Conservation (phyloP, 2,329 filamentous ascomycete species). For the Coniochaeta ligniaria region DNA sequence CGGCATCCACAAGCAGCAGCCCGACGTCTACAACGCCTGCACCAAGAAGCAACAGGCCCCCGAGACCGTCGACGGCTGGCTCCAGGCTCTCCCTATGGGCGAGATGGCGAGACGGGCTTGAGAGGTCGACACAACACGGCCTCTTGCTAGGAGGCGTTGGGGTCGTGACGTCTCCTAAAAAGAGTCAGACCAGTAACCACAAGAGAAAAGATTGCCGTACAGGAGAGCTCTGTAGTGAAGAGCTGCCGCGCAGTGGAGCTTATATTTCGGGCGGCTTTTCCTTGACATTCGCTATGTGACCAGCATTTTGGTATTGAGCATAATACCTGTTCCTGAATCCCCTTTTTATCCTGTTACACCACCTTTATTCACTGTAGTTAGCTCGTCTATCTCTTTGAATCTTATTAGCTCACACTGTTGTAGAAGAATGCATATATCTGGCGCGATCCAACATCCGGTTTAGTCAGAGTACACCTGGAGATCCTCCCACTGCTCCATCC, state of each 20-base stretch:
- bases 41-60: constrained; percentile 36
- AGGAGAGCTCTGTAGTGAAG: not conserved
- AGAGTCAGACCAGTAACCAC: not conserved
- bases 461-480: not conserved
- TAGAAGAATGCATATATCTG: not conserved
- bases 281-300: not conserved
- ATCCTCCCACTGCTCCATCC: not conserved
- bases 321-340: not conserved
- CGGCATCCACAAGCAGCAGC: constrained; percentile 35
- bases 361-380: constrained; percentile 2
- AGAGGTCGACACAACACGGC: not conserved
- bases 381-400: not conserved
- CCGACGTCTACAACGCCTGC: constrained; percentile 39
- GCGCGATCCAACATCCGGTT: not conserved
- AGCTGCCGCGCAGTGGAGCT: constrained; percentile 1
- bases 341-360: not conserved
- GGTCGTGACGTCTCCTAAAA: not conserved
- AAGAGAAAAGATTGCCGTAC: not conserved
- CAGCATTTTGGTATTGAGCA: not conserved
- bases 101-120: constrained; percentile 15
- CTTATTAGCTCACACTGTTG: not conserved
- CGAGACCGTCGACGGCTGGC: constrained; percentile 41
- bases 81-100: constrained; percentile 24
- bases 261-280: not conserved
- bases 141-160: not conserved